phyloP scores from a whole-genome alignment of 305 asterid species.

The Petunia hybrid region DNA sequence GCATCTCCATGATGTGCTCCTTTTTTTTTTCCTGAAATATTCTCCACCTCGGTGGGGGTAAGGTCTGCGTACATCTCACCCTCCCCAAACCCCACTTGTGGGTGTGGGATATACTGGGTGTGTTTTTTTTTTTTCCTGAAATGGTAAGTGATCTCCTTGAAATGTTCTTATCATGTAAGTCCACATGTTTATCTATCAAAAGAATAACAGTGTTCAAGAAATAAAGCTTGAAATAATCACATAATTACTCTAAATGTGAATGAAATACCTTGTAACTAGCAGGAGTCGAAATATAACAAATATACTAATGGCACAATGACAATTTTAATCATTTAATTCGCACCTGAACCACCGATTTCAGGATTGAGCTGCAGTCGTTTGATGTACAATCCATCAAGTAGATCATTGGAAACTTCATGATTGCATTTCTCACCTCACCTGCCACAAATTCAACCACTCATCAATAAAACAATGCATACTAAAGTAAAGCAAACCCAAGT shows the following conservation, averaged over 20 bases:
- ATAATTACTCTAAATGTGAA: conserved; percentile 9
- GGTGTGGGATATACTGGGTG: too few species aligned
- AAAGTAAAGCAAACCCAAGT: conserved; percentile 7
- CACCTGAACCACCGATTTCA: conserved; percentile 74
- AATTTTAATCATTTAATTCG: not conserved
- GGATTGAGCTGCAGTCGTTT: conserved; percentile 84
- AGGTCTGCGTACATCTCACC: too few species aligned
- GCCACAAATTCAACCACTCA: conserved; percentile 61
- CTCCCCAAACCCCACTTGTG: too few species aligned
- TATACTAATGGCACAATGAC: not conserved
- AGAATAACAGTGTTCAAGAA: conserved; percentile 7
- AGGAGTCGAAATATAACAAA: not conserved
- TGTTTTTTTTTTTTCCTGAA: too few species aligned
- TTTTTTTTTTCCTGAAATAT: too few species aligned
- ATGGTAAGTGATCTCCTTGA: not conserved
- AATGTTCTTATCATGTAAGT: conserved; percentile 2
- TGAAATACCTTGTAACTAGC: conserved; percentile 9
- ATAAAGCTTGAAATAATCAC: not conserved
- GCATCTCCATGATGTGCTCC: conserved; percentile 13
- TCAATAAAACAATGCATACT: conserved; percentile 38
- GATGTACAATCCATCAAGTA: conserved; percentile 91
- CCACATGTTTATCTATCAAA: conserved; percentile 11
- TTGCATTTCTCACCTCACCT: conserved; percentile 55
- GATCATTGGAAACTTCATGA: conserved; percentile 72
- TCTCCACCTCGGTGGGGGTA: too few species aligned